These are phyloP conservation scores for Arxiozyma slooffiae DNA, from an alignment of 1,139 yeast genomes.

Conservation along the genomic window DNA sequence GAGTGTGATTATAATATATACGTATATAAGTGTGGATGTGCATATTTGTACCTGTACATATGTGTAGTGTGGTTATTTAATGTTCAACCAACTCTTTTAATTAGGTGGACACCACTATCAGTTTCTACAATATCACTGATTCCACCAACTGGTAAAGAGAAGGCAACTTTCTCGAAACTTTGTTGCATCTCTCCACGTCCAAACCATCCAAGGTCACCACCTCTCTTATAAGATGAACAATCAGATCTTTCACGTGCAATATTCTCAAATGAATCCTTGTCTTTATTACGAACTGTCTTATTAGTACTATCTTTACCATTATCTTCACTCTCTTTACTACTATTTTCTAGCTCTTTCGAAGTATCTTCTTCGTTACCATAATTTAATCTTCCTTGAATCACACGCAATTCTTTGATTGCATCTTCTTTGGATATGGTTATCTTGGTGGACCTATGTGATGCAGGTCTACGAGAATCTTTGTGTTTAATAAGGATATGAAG, in stretches of 20 bases:
- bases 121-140: slow-evolving; percentile 76
- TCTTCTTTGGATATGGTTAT: slow-evolving; percentile 77
- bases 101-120: slow-evolving; percentile 83
- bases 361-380: slow-evolving; percentile 43
- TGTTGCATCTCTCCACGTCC: slow-evolving; percentile 94
- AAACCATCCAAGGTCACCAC: slow-evolving; percentile 88
- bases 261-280: slow-evolving; percentile 44
- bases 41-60: neutral
- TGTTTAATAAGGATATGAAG: slow-evolving; percentile 77
- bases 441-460: slow-evolving; percentile 76
- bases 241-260: slow-evolving; percentile 80
- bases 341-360: slow-evolving; percentile 1
- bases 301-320: neutral
- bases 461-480: slow-evolving; percentile 74
- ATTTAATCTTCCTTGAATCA: slow-evolving; percentile 48
- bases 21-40: neutral
- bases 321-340: neutral
- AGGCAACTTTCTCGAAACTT: slow-evolving; percentile 80
- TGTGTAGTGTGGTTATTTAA: neutral
- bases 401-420: slow-evolving; percentile 56
- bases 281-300: neutral
- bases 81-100: slow-evolving; percentile 64
- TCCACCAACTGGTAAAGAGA: slow-evolving; percentile 72
- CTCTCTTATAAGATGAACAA: slow-evolving; percentile 75
- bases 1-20: neutral